Base-by-base conservation (phyloP, 208 protist species). In the Tritrichomonas foetus region DNA sequence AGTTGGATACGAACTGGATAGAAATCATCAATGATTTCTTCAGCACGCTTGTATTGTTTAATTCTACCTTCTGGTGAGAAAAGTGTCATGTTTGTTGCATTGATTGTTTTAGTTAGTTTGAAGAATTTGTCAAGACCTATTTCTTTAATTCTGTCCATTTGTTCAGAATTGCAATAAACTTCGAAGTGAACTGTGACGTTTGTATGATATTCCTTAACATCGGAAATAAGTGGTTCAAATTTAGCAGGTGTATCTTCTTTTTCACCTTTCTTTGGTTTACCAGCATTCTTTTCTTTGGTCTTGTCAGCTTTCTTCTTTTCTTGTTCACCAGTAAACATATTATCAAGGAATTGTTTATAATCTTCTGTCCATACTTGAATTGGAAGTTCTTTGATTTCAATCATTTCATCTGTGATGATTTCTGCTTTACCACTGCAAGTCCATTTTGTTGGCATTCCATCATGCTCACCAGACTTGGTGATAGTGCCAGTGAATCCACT, bases 21-120 rank as follows among this genome's bases (percentile, higher is more conserved):
- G 95, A 99, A 99, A 30, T 98, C 97, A 69, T 97, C 95, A 9
- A 99, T 94, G n/a, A 99, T 97, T 14, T 98, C 96, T 80, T 97
- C 3, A 36, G 95, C 64, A 8, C 74, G 95, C 13, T 74, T 95
- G 94, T 99, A 99, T 95, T 98, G 98, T 33, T 95, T 97, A 84
- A 99, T 98, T 80, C 97, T 95, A 8, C 97, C 97, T 22, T 99
- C 95, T 53, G 95, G 95, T 95, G 99, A 97, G 95, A 99, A 99
- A 41, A 99, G 96, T 75, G 98, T 97, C 96, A 99, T 99, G 96
- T 99, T 99, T 44, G 97, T 98, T 1, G 96, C 96, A 78, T 97
- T 96, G 72, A 99, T 95, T 50, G 96, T 97, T 66, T 96, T 94
- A 27, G 93, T 94, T 61, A 99, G 96, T 95, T 98, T 97, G 80